Conservation (phyloP, 306 rosid genomes). For the Myrica gale region DNA sequence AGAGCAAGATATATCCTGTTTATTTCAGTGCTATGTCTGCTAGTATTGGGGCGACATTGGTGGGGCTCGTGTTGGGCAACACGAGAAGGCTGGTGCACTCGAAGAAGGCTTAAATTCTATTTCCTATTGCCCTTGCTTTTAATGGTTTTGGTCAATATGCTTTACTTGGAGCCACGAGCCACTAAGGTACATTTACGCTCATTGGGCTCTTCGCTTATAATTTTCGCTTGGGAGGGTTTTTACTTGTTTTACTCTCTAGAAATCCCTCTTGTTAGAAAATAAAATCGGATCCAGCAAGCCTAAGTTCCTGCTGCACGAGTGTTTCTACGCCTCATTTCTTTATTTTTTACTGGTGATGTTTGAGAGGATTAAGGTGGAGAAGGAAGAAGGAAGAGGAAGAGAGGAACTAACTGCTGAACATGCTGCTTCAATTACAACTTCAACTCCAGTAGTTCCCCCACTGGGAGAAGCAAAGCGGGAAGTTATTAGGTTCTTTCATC, state of each 20-base stretch:
- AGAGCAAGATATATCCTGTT: conserved; percentile 81
- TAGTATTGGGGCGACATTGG: conserved; percentile 43
- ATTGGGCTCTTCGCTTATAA: no score
- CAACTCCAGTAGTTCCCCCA: neutral
- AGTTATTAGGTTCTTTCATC: conserved; percentile 24
- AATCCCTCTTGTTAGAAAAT: neutral
- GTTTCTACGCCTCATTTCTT: neutral
- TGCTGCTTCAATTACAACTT: no score
- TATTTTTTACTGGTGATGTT: conserved; percentile 50
- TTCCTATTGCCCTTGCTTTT: conserved; percentile 48
- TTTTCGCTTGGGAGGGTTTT: no score
- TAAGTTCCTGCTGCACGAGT: no score
- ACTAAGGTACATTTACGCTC: conserved; percentile 46
- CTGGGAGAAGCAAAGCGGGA: conserved; percentile 23
- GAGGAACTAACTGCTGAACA: conserved; percentile 24
- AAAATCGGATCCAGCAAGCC: no score
- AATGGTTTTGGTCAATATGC: conserved; percentile 41
- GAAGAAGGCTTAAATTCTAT: conserved; percentile 12
- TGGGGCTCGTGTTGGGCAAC: conserved; percentile 46
- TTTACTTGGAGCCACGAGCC: conserved; percentile 81
- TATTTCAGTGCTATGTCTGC: conserved; percentile 62
- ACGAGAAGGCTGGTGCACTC: neutral
- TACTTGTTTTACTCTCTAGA: neutral
- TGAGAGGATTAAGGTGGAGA: conserved; percentile 64
- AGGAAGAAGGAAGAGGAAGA: conserved; percentile 75